Evolutionary conservation across 169 alveolate species (phyloP).

Genomic region (Nephromyces sp.): DNA sequence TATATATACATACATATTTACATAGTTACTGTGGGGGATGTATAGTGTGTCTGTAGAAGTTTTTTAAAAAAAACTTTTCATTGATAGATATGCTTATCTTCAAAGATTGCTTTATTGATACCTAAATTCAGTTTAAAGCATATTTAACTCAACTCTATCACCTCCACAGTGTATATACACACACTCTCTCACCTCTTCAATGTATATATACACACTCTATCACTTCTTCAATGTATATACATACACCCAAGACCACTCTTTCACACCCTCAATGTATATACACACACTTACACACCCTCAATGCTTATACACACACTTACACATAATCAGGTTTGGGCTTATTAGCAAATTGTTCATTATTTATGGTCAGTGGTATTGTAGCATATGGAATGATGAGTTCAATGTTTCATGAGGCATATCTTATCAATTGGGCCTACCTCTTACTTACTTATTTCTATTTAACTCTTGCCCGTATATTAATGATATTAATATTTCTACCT

Average conservation of each 20-base stretch:
- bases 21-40: background rate
- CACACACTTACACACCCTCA: too few species aligned
- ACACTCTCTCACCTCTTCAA: too few species aligned
- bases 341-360: constrained; percentile 66
- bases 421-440: constrained; percentile 23
- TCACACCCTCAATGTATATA: too few species aligned
- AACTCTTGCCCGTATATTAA: constrained; percentile 55
- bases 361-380: constrained; percentile 63
- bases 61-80: too few species aligned
- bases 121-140: too few species aligned
- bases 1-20: background rate
- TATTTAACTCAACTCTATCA: too few species aligned
- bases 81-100: too few species aligned
- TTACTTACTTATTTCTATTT: constrained; percentile 46
- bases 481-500: constrained; percentile 64
- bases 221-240: too few species aligned
- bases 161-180: too few species aligned
- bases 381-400: constrained; percentile 67
- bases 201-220: too few species aligned
- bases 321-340: constrained; percentile 41
- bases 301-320: background rate
- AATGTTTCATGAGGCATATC: constrained; percentile 21
- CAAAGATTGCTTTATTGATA: too few species aligned
- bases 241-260: too few species aligned
- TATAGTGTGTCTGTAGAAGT: background rate